phyloP scores from a whole-genome alignment of 768 basidiomycete genomes.

The Boletus fagicola region DNA sequence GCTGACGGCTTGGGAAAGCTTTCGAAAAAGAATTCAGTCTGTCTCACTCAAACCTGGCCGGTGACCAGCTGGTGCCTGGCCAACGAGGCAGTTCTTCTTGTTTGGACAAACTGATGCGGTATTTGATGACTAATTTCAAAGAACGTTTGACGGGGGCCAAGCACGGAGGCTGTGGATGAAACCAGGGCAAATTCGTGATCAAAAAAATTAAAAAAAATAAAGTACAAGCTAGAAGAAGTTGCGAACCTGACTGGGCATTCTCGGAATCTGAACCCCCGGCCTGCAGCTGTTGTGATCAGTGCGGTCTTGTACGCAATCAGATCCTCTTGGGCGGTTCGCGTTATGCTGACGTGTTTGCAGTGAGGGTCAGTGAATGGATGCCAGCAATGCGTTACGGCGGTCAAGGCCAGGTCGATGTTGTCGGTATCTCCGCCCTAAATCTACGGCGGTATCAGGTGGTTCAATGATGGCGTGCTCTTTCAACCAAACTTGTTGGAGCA shows the following conservation, averaged over 20 bases:
- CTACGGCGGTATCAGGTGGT: conserved; percentile 6
- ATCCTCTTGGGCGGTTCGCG: conserved; percentile 18
- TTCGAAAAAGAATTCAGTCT: conserved; percentile 9
- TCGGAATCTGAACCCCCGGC: conserved; percentile 25
- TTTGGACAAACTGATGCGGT: conserved; percentile 9
- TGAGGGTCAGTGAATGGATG: conserved; percentile 27
- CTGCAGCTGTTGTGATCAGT: conserved; percentile 16
- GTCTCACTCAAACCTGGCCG: conserved; percentile 11
- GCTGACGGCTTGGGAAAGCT: conserved; percentile 13
- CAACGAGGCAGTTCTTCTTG: conserved; percentile 15
- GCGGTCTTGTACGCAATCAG: conserved; percentile 29
- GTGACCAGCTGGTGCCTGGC: conserved; percentile 10
- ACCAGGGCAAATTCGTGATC: conserved; percentile 9
- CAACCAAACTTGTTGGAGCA: conserved; percentile 4
- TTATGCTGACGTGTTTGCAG: conserved; percentile 30
- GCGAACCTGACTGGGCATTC: conserved; percentile 28
- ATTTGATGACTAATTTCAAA: conserved; percentile 17
- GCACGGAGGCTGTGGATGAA: conserved; percentile 17
- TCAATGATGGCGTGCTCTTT: background rate
- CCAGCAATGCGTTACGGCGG: conserved; percentile 32
- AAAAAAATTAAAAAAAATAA: conserved; percentile 11
- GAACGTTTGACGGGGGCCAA: conserved; percentile 8
- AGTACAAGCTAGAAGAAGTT: conserved; percentile 5
- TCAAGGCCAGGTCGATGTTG: conserved; percentile 6
- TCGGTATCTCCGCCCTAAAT: conserved; percentile 25